phyloP scores from a whole-genome alignment of 1,284 basidiomycete species.

The Inonotus obliquus region DNA sequence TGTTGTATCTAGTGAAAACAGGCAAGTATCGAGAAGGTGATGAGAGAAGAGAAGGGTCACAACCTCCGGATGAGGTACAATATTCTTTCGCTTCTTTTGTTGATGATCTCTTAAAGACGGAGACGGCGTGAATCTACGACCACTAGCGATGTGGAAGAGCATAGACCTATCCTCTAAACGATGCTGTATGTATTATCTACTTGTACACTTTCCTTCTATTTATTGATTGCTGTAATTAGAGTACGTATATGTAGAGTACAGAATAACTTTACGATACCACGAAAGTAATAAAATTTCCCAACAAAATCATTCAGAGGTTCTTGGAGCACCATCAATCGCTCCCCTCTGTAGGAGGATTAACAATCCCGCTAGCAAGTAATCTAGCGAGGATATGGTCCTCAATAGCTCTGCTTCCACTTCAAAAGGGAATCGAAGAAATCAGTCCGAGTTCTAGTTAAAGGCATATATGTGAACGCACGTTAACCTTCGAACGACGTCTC shows the following conservation, averaged over 20 bases:
- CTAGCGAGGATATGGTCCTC: slow-evolving; percentile 39
- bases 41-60: slow-evolving; percentile 35
- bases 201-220: no score
- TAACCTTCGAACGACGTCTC: slow-evolving; percentile 51
- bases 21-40: slow-evolving; percentile 62
- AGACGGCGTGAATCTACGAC: background rate
- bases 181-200: no score
- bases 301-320: background rate
- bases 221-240: background rate
- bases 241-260: background rate
- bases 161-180: no score
- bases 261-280: background rate
- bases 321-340: slow-evolving; percentile 23
- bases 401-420: slow-evolving; percentile 37
- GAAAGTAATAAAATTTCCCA: background rate
- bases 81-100: slow-evolving; percentile 54
- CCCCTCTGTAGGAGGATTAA: slow-evolving; percentile 42
- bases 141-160: no score
- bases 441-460: background rate
- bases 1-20: slow-evolving; percentile 38
- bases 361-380: slow-evolving; percentile 52
- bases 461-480: slow-evolving; percentile 40
- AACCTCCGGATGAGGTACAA: slow-evolving; percentile 47
- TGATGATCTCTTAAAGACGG: slow-evolving; percentile 33
- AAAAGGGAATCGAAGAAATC: background rate